phyloP scores from a whole-genome alignment of 2,329 filamentous ascomycete species.

The Trichoderma semiorbis region DNA sequence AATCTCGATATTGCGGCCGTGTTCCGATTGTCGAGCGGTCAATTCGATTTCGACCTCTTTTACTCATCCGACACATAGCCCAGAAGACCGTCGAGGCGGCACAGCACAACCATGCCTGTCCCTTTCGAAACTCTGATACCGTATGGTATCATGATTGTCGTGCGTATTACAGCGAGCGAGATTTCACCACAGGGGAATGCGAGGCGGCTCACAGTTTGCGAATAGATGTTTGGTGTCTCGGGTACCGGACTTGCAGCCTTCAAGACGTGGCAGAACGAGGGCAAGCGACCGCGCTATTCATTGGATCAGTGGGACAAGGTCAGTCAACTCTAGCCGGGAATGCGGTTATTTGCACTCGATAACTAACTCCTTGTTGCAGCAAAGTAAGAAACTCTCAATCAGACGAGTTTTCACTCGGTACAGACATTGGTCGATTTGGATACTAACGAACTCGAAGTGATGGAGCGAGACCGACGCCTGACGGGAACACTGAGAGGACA shows the following conservation, averaged over 20 bases:
- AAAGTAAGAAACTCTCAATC: conserved; percentile 43
- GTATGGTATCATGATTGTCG: conserved; percentile 61
- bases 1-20: conserved; percentile 23
- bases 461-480: conserved; percentile 60
- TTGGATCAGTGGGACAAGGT: conserved; percentile 63
- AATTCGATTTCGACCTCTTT: background rate
- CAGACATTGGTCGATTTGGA: background rate
- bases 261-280: conserved; percentile 56
- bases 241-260: conserved; percentile 57
- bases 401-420: background rate
- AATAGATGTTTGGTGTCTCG: conserved; percentile 61
- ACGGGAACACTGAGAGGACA: conserved; percentile 59
- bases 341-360: background rate
- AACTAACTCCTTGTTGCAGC: conserved; percentile 40
- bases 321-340: conserved; percentile 25
- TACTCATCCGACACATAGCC: background rate
- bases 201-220: conserved; percentile 25
- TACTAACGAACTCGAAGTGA: conserved; percentile 46
- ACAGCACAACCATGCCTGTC: conserved; percentile 50
- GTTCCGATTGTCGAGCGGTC: conserved; percentile 3
- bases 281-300: conserved; percentile 58
- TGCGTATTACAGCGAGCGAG: conserved; percentile 36
- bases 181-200: background rate
- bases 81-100: conserved; percentile 33
- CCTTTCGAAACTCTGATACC: conserved; percentile 63